These are phyloP conservation scores for Mallotus japonicus DNA, from an alignment of 441 rosid species.

Conservation along the genomic window DNA sequence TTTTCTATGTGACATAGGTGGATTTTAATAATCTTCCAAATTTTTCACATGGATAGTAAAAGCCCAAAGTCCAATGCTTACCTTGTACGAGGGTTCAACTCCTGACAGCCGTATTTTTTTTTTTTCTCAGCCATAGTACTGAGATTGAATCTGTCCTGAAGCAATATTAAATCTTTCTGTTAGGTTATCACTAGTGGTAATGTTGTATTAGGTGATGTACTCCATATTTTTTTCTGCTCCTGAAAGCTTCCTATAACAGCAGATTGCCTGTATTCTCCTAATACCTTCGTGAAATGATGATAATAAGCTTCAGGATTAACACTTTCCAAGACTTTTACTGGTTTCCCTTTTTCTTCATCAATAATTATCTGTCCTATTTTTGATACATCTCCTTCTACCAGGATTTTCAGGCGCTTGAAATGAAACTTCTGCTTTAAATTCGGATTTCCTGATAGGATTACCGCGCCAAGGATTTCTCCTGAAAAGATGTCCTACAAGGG, in stretches of 20 bases:
- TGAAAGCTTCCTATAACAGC: constrained; percentile 27
- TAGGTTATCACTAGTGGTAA: background rate
- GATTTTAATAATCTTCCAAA: too few species aligned
- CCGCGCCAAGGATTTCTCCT: constrained; percentile 38
- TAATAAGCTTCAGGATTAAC: constrained; percentile 10
- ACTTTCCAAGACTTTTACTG: constrained; percentile 20
- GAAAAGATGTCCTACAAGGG: too few species aligned
- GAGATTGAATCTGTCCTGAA: too few species aligned
- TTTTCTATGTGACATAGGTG: too few species aligned
- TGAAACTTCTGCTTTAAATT: constrained; percentile 18
- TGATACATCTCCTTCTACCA: constrained; percentile 25
- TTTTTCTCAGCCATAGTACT: background rate
- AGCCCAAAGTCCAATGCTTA: too few species aligned
- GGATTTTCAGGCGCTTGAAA: constrained; percentile 21
- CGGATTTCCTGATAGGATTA: constrained; percentile 6
- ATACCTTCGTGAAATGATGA: too few species aligned
- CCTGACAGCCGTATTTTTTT: background rate
- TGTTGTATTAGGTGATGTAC: background rate
- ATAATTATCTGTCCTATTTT: constrained; percentile 19
- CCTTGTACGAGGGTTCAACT: background rate
- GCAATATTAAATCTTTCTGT: too few species aligned
- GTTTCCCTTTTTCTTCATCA: constrained; percentile 28
- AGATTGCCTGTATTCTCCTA: constrained; percentile 12
- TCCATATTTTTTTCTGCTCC: constrained; percentile 26
- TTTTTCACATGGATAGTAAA: too few species aligned